Base-by-base conservation (phyloP, 345 rosid species). In the Eucalyptus grandis region DNA sequence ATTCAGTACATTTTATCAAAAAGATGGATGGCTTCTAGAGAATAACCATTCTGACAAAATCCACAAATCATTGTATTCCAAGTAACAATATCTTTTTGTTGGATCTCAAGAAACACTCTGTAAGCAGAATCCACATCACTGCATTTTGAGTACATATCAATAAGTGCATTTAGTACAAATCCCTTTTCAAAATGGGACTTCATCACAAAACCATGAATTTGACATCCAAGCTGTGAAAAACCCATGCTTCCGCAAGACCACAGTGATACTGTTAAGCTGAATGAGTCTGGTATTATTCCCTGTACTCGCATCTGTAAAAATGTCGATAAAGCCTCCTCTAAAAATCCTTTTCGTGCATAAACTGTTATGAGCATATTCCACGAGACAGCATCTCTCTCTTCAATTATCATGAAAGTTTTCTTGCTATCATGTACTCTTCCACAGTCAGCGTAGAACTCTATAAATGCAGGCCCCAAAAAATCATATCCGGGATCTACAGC, bases 51-150 rank as follows among this genome's bases (percentile, higher is more conserved):
- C 65, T 97, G 98, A 6, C 94, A 92, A 88, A 93, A 95, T 11
- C 98, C 99, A 50, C 94, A 95, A 92, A 98, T 95, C 97, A 98
- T 94, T 12, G 99, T 94, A 51, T 97, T 98, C 98, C 98, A 97
- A 72, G 95, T 92, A 81, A 96, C 95, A 11, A 94, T 89, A 93
- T 95, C 96, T 87, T 89, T 90, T 85, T 90, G 91, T 88, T 94
- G 87, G 89, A 94, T 87, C 27, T 92, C 93, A 62, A 94, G 88
- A 89, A 97, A 95, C 49, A 95, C 91, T 7, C 90, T 92, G 80
- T 93, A 92, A 16, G 98, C 98, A 89, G 92, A 95, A 89, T 91
- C 92, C 89, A 95, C 88, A 77, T 92, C 91, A 46, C 94, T 93
- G 88, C 98, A 96, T 90, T 97, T 98, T 8, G 96, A 93, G 93